Evolutionary conservation across 768 basidiomycete species (phyloP).

Genomic region (Russula earlei): DNA sequence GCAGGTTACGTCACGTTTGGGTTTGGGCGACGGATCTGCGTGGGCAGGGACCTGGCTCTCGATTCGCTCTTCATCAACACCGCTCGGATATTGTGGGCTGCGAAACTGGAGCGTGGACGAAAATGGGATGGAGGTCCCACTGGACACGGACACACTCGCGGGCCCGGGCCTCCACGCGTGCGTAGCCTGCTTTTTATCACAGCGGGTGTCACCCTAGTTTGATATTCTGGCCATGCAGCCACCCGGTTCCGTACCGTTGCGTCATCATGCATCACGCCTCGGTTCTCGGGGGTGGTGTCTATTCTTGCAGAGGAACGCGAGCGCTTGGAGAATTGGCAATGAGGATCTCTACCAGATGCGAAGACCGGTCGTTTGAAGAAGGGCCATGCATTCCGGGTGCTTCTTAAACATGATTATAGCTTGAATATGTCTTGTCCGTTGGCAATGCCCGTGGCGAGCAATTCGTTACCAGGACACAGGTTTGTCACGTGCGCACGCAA

Average conservation of each 20-base stretch:
- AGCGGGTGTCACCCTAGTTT: background rate
- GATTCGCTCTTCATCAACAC: too few relatives aligned
- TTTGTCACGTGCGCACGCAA: too few relatives aligned
- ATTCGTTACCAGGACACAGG: too few relatives aligned
- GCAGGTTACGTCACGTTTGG: too few relatives aligned
- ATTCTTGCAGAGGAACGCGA: conserved; percentile 2
- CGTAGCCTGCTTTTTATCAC: background rate
- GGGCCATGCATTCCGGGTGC: too few relatives aligned
- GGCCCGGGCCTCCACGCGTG: conserved; percentile 8
- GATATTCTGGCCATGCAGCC: background rate
- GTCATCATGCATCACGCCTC: conserved; percentile 18
- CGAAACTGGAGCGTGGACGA: conserved; percentile 15
- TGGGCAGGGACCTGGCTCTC: too few relatives aligned
- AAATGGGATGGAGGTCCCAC: background rate
- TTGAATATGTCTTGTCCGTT: too few relatives aligned
- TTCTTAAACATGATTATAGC: too few relatives aligned
- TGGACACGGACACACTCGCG: background rate
- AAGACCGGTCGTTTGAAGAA: too few relatives aligned
- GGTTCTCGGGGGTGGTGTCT: conserved; percentile 10
- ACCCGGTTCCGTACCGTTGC: conserved; percentile 17
- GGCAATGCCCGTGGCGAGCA: too few relatives aligned
- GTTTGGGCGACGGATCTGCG: too few relatives aligned
- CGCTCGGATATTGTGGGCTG: conserved; percentile 12
- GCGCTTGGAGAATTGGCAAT: background rate
- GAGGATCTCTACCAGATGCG: too few relatives aligned